Percentiles rank a stretch among this genome's conserved stretches.
Conservation (phyloP, 2,329 filamentous ascomycete species). For the Alternaria sp. region DNA sequence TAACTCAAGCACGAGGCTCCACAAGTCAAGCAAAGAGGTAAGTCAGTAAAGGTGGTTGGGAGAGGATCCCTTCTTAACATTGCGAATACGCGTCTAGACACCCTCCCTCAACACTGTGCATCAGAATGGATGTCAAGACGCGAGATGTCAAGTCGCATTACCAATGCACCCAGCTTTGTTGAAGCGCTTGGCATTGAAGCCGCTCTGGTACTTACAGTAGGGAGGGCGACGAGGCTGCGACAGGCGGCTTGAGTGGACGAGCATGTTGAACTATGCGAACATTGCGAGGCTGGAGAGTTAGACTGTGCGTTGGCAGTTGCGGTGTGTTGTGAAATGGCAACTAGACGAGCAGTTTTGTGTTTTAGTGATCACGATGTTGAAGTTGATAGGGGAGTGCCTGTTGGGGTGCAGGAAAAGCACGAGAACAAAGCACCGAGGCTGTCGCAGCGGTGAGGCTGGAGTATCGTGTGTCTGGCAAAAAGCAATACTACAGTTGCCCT, state of each 20-base stretch:
- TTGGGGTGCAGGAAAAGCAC: constrained; percentile 1
- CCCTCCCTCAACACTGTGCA: too few species aligned
- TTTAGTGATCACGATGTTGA: neutral
- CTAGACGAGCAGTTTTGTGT: neutral
- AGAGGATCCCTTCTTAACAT: neutral
- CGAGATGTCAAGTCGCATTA: neutral
- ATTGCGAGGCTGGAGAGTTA: neutral
- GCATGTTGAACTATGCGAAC: neutral
- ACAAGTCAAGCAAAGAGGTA: too few species aligned
- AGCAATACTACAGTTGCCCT: neutral
- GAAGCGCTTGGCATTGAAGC: neutral
- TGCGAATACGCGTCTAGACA: too few species aligned
- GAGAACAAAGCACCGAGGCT: neutral
- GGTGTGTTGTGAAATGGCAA: neutral
- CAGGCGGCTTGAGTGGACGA: neutral
- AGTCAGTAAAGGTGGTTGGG: neutral
- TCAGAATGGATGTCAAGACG: neutral
- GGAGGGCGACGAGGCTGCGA: neutral
- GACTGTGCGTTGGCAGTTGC: neutral
- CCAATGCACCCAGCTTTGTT: neutral
- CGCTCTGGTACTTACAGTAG: neutral
- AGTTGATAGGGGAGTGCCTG: neutral
- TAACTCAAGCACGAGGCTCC: too few species aligned
- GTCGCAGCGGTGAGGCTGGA: constrained; percentile 1
- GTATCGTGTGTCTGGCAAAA: constrained; percentile 1